These are phyloP conservation scores for Ormosia semicastrata DNA, from an alignment of 306 rosid genomes.

Conservation along the genomic window DNA sequence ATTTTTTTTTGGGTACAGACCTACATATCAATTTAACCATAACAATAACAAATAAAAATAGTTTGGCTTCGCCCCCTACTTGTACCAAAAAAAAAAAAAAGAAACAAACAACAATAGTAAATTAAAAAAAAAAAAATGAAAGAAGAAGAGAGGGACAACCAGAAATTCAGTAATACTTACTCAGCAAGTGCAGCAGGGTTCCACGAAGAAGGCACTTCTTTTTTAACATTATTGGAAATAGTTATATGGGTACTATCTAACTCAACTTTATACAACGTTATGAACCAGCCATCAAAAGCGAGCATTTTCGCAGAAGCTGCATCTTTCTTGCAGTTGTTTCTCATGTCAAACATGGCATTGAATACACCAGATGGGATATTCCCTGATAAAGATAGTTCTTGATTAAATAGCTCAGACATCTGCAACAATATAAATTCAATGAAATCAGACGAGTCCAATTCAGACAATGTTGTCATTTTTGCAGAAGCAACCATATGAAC, in stretches of 20 bases:
- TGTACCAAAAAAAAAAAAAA: too few relatives aligned
- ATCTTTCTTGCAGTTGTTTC: constrained; percentile 58
- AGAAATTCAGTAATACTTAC: constrained; percentile 33
- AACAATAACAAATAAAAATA: too few relatives aligned
- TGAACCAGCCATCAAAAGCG: constrained; percentile 63
- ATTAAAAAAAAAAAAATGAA: too few relatives aligned
- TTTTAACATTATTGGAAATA: constrained; percentile 42
- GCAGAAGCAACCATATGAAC: too few relatives aligned
- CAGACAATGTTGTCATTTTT: too few relatives aligned
- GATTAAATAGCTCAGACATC: constrained; percentile 67
- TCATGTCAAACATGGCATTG: constrained; percentile 56
- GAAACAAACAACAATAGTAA: too few relatives aligned
- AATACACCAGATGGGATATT: constrained; percentile 60
- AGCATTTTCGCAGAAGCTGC: constrained; percentile 51
- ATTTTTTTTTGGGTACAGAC: too few relatives aligned
- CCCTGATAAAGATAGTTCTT: constrained; percentile 43
- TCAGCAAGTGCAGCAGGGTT: constrained; percentile 69
- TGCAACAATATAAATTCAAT: constrained; percentile 17
- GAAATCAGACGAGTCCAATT: background rate
- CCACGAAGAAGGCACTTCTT: constrained; percentile 62
- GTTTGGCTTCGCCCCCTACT: too few relatives aligned
- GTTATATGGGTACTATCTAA: constrained; percentile 45
- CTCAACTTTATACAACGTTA: constrained; percentile 57
- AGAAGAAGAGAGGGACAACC: background rate
- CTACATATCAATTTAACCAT: too few relatives aligned